Base-by-base conservation (phyloP, 2,329 filamentous ascomycete genomes). In the Harringtonia lauricola region DNA sequence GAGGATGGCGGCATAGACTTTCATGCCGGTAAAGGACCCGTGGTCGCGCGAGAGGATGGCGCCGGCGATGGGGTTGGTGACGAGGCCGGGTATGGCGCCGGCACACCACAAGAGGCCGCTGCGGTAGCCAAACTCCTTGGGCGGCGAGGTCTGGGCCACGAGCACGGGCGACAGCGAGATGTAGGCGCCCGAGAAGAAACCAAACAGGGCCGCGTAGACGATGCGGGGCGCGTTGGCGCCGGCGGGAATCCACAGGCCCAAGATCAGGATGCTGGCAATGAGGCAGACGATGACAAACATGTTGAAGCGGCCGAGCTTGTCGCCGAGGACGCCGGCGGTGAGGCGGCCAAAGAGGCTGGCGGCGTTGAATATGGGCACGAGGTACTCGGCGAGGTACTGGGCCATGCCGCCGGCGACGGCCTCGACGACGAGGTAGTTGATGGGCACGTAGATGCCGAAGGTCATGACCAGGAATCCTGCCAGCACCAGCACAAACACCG, bases 41-140 rank as follows among this genome's bases (percentile, higher is more conserved):
- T 55, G 47, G 24, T 26, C 10, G 2, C 36, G 47, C 0, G 47
- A 26, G 14, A 55, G 39, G 22, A 56, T 54, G 40, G 63, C 64
- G 5, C 71, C 71, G 1, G 63, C 68, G 47, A 76, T 72, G 0
- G 72, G 72, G 39, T 59, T 67, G 2, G 70, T 66, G 6, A 70
- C 66, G 31, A 79, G 56, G 9, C 69, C 72, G 0, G 68, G 70
- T 22, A 79, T 55, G 14, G 67, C 64, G n/a, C 69, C 58, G 13
- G 71, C 56, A 13, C 66, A 66, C 52, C 76, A 77, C 39, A 70
- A 60, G 0, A 67, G 64, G 1, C 75, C 76, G 3, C 65, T 71
- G 8, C 74, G 64, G 12, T 73, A 65, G 2, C 76, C 76, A 9
- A 79, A 69, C 52, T 76, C 65, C 2, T 64, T 58, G 43, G 73